phyloP scores from a whole-genome alignment of 1,139 yeast genomes.

The Yamadazyma friedrichii region DNA sequence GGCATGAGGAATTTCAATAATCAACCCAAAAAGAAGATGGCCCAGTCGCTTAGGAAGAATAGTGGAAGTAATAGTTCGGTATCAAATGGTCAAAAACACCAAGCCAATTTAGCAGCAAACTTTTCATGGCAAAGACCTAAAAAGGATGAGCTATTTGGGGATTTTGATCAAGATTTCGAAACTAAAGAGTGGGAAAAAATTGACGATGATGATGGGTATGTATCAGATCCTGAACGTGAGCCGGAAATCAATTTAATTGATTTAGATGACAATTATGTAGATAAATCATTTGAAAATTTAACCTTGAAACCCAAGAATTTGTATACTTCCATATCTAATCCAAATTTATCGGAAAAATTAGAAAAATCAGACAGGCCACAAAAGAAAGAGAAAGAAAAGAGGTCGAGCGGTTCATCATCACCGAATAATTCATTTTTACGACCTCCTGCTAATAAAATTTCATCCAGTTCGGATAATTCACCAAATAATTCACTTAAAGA shows the following conservation, averaged over 20 bases:
- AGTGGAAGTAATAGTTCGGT: constrained; percentile 8
- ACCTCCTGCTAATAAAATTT: constrained; percentile 5
- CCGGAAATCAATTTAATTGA: constrained; percentile 40
- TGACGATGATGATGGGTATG: constrained; percentile 10
- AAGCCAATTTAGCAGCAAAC: constrained; percentile 48
- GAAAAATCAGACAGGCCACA: neutral
- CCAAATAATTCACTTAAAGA: constrained; percentile 13
- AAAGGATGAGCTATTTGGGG: constrained; percentile 35
- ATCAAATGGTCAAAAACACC: constrained; percentile 16
- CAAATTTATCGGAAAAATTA: neutral
- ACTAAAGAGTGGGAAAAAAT: constrained; percentile 32
- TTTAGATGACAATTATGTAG: constrained; percentile 16
- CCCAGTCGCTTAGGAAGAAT: constrained; percentile 36
- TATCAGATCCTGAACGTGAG: neutral
- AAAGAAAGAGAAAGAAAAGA: neutral
- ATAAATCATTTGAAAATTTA: constrained; percentile 22
- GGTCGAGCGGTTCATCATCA: constrained; percentile 12
- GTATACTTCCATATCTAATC: neutral
- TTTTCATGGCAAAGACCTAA: constrained; percentile 31
- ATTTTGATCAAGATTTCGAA: constrained; percentile 45
- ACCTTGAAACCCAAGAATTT: constrained; percentile 15
- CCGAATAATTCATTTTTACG: constrained; percentile 13
- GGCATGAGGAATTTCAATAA: constrained; percentile 13
- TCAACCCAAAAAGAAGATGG: constrained; percentile 19
- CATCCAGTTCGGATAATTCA: constrained; percentile 10